phyloP scores from a whole-genome alignment of 2,329 filamentous ascomycete species.

The Cercospora sesami region DNA sequence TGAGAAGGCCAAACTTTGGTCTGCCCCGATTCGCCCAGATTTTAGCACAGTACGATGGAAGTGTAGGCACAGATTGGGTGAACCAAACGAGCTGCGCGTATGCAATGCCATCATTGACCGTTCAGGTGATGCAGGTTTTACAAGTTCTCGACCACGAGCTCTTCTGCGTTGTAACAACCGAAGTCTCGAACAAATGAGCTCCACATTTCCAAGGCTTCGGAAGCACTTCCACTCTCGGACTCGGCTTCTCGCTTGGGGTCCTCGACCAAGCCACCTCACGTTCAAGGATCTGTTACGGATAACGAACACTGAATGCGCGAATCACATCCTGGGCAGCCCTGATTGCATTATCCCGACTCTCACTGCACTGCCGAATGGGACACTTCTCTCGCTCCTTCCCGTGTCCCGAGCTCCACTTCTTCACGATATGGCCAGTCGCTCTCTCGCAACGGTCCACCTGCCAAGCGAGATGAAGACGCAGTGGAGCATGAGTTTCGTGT shows the following conservation, averaged over 20 bases:
- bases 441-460: neutral
- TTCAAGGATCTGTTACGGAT: neutral
- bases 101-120: neutral
- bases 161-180: neutral
- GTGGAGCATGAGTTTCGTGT: slow-evolving; percentile 9
- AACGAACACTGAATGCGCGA: neutral
- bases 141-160: neutral
- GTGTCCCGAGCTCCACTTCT: neutral
- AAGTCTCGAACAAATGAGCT: slow-evolving; percentile 3
- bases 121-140: neutral
- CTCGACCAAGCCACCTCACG: neutral
- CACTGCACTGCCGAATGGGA: neutral
- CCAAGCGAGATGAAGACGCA: slow-evolving; percentile 12
- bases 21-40: neutral
- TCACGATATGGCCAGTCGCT: neutral
- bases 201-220: neutral
- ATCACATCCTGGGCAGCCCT: neutral
- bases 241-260: neutral
- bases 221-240: neutral
- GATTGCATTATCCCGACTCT: neutral
- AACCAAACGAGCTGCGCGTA: neutral
- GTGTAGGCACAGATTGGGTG: neutral
- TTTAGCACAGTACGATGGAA: neutral
- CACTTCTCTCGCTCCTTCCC: neutral
- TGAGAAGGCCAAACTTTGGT: neutral